These are phyloP conservation scores for Skeletonema potamos DNA, from an alignment of 108 stramenopile genomes.

Conservation along the genomic window DNA sequence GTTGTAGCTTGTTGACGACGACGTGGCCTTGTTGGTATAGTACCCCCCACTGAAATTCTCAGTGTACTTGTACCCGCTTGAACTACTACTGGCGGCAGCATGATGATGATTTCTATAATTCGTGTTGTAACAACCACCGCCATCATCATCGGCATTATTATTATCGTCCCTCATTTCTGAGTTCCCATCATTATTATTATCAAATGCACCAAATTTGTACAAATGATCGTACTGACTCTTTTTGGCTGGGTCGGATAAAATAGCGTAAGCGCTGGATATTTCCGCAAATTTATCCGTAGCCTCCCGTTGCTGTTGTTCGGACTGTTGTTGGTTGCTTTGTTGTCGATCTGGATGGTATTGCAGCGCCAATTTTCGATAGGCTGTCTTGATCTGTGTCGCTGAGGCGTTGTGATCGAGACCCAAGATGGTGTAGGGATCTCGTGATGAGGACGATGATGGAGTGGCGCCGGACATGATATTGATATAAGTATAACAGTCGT, in stretches of 20 bases:
- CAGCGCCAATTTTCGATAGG: slow-evolving; percentile 57
- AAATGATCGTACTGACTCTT: slow-evolving; percentile 58
- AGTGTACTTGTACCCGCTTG: slow-evolving; percentile 12
- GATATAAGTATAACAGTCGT: too few relatives aligned
- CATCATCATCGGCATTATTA: background rate
- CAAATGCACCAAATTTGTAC: slow-evolving; percentile 37
- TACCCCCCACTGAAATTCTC: slow-evolving; percentile 40
- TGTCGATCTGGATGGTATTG: slow-evolving; percentile 60
- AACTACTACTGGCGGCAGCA: background rate
- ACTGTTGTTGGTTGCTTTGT: background rate
- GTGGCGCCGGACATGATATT: background rate
- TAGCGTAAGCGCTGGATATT: slow-evolving; percentile 57
- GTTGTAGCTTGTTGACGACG: background rate
- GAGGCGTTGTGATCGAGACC: slow-evolving; percentile 64
- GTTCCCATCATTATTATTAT: slow-evolving; percentile 8
- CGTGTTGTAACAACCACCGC: background rate
- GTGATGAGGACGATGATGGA: background rate
- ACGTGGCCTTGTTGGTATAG: slow-evolving; percentile 22
- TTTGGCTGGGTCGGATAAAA: slow-evolving; percentile 46
- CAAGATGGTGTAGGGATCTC: slow-evolving; percentile 61
- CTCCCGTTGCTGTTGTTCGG: slow-evolving; percentile 18
- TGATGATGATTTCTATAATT: background rate
- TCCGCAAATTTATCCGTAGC: slow-evolving; percentile 47
- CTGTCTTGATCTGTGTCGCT: slow-evolving; percentile 47
- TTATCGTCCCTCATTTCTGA: background rate